Evolutionary conservation across 2,329 filamentous ascomycete species (phyloP).

Genomic region (Albophoma yamanashiensis): DNA sequence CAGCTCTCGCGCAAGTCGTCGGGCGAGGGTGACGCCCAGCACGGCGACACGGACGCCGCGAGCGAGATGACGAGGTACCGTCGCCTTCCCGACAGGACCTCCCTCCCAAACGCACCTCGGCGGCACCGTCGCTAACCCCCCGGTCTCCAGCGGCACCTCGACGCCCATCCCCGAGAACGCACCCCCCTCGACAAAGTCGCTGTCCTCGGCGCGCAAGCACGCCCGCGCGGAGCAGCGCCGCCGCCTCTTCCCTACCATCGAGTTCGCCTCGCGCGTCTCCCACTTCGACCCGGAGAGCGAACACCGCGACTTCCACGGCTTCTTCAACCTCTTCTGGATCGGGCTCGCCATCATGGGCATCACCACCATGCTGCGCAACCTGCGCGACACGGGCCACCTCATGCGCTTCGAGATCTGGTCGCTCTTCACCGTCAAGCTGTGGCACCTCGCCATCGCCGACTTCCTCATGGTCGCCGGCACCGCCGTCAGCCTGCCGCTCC

Average conservation of each 20-base stretch:
- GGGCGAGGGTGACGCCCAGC: constrained; percentile 21
- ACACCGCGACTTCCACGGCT: constrained; percentile 89
- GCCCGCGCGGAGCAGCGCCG: constrained; percentile 70
- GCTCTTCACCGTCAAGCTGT: constrained; percentile 79
- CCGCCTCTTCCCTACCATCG: constrained; percentile 84
- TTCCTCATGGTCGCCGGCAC: constrained; percentile 74
- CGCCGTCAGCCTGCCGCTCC: constrained; percentile 60
- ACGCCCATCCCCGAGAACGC: constrained; percentile 83
- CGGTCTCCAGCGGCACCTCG: constrained; percentile 57
- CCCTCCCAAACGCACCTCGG: no score
- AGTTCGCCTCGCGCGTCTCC: constrained; percentile 82
- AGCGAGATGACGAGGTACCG: constrained; percentile 33
- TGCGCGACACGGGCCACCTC: constrained; percentile 86
- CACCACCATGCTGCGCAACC: constrained; percentile 84
- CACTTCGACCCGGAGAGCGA: constrained; percentile 92
- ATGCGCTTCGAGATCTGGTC: constrained; percentile 80
- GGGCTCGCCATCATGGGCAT: constrained; percentile 93
- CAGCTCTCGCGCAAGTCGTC: constrained; percentile 28
- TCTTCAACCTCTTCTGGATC: constrained; percentile 98
- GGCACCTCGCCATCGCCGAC: constrained; percentile 77
- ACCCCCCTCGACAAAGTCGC: constrained; percentile 79
- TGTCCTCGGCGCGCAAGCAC: constrained; percentile 76
- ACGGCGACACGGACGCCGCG: constrained; percentile 22
- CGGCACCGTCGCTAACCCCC: constrained; percentile 1
- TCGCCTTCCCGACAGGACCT: background rate